Evolutionary conservation across 192 early-diverging fungal species (phyloP).

Genomic region (Backusella parvicylindrica): DNA sequence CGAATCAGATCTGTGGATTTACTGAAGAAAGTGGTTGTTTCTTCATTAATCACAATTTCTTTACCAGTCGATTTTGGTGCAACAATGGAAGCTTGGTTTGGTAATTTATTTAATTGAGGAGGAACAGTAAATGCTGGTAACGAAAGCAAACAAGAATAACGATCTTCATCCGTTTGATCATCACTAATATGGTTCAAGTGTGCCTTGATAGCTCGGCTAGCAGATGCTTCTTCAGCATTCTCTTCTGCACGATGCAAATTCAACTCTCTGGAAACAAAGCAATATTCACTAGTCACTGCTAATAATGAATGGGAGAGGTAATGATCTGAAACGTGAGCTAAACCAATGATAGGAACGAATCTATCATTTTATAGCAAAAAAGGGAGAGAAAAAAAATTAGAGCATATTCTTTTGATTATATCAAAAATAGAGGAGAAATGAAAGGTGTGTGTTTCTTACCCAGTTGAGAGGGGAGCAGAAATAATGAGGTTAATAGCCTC

Average conservation of each 20-base stretch:
- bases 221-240: not conserved
- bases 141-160: slow-evolving; percentile 23
- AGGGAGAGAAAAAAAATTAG: not conserved
- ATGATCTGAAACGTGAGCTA: slow-evolving; percentile 54
- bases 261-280: slow-evolving; percentile 29
- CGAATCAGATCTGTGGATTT: slow-evolving; percentile 33
- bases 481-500: slow-evolving; percentile 8
- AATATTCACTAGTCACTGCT: slow-evolving; percentile 49
- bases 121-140: slow-evolving; percentile 37
- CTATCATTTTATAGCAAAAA: slow-evolving; percentile 14
- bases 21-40: slow-evolving; percentile 40
- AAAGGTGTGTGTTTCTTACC: slow-evolving; percentile 3
- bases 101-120: slow-evolving; percentile 30
- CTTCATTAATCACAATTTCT: slow-evolving; percentile 42
- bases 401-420: too few species aligned
- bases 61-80: slow-evolving; percentile 38
- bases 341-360: slow-evolving; percentile 53
- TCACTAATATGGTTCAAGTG: not conserved
- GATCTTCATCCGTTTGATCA: slow-evolving; percentile 5
- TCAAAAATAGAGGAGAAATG: too few species aligned
- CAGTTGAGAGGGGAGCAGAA: slow-evolving; percentile 15
- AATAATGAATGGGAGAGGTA: slow-evolving; percentile 74
- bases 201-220: not conserved
- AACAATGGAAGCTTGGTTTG: slow-evolving; percentile 38
- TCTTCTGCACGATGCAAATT: slow-evolving; percentile 15